These are phyloP conservation scores for Syncephalastrum monosporum DNA, from an alignment of 371 early-diverging fungal genomes.

Conservation along the genomic window DNA sequence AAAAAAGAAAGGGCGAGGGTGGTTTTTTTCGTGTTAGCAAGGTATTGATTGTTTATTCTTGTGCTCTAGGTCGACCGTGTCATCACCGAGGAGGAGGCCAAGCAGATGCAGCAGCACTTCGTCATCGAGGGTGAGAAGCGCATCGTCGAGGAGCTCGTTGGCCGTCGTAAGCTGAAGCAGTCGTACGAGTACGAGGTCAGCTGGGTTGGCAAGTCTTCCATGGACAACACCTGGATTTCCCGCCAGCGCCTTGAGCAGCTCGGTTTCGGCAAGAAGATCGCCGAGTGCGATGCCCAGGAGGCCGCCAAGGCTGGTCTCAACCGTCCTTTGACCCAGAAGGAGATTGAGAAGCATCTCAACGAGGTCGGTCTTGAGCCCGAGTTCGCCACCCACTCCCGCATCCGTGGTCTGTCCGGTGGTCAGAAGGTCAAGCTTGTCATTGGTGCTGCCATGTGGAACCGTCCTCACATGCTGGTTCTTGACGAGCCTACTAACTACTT, in stretches of 20 bases:
- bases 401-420: conserved; percentile 88
- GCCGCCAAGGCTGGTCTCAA: conserved; percentile 65
- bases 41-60: no score
- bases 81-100: conserved; percentile 62
- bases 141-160: conserved; percentile 56
- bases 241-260: conserved; percentile 68
- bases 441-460: conserved; percentile 82
- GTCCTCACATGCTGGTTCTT: conserved; percentile 84
- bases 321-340: conserved; percentile 62
- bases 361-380: conserved; percentile 72
- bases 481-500: conserved; percentile 90
- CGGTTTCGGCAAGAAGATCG: conserved; percentile 68
- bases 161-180: conserved; percentile 70
- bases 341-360: conserved; percentile 68
- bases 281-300: conserved; percentile 64
- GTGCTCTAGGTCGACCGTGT: conserved; percentile 42
- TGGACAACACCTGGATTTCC: conserved; percentile 70
- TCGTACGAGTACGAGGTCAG: conserved; percentile 68
- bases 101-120: conserved; percentile 61
- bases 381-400: conserved; percentile 78
- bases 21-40: no score
- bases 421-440: conserved; percentile 88
- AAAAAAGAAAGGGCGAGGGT: no score
- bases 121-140: conserved; percentile 65
- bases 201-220: conserved; percentile 57